Evolutionary conservation across 495 filamentous ascomycete species (phyloP).

Genomic region (Tricharina praecox): DNA sequence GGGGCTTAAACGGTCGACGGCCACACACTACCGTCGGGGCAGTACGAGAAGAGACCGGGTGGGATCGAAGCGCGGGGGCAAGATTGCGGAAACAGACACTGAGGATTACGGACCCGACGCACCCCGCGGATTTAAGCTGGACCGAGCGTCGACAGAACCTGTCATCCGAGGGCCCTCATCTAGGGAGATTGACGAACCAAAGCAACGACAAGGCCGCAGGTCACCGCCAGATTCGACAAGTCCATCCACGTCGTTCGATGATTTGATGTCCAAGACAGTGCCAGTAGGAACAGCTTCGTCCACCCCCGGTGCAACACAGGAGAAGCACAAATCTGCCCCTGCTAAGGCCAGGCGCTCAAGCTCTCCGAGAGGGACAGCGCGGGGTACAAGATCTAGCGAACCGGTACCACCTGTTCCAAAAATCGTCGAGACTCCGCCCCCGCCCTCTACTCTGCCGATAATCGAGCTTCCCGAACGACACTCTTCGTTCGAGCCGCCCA

Average conservation of each 20-base stretch:
- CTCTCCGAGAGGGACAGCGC: slow-evolving; percentile 18
- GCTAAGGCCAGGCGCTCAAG: slow-evolving; percentile 18
- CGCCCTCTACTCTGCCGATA: too few species aligned
- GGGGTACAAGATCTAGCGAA: slow-evolving; percentile 20
- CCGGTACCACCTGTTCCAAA: slow-evolving; percentile 37
- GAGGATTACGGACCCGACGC: slow-evolving; percentile 36
- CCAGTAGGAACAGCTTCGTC: too few species aligned
- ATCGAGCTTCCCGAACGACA: slow-evolving; percentile 23
- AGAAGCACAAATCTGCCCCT: slow-evolving; percentile 21
- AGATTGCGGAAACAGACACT: slow-evolving; percentile 40
- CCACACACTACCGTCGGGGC: slow-evolving; percentile 80
- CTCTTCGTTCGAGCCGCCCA: slow-evolving; percentile 24
- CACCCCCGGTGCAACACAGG: slow-evolving; percentile 2
- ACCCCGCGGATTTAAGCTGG: slow-evolving; percentile 39
- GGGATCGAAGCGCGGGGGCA: slow-evolving; percentile 56
- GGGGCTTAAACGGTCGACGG: slow-evolving; percentile 71
- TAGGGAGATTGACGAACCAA: slow-evolving; percentile 7
- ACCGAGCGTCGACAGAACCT: slow-evolving; percentile 63
- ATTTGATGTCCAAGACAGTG: slow-evolving; percentile 3
- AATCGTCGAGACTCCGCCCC: slow-evolving; percentile 52
- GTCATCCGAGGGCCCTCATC: slow-evolving; percentile 29
- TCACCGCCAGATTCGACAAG: slow-evolving; percentile 2
- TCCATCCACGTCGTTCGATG: slow-evolving; percentile 25
- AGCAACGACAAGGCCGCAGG: slow-evolving; percentile 6
- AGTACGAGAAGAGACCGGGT: slow-evolving; percentile 61